These are phyloP conservation scores for Bolboschoenus planiculmis DNA, from an alignment of 176 grass and related monocot genomes.

Conservation along the genomic window DNA sequence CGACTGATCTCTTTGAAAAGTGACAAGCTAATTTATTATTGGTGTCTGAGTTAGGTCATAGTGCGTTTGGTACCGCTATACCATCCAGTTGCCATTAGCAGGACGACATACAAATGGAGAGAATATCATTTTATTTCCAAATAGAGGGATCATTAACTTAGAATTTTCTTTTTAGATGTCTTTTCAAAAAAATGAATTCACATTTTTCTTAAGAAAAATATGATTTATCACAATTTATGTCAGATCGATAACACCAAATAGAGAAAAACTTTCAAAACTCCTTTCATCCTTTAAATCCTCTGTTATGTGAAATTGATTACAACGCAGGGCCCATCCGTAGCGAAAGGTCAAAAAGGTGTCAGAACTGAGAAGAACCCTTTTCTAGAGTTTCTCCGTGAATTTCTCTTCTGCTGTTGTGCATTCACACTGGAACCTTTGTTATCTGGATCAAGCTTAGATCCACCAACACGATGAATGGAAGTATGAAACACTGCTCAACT, in stretches of 20 bases:
- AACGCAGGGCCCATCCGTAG: neutral
- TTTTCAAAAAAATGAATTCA: too few relatives aligned
- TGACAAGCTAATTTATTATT: neutral
- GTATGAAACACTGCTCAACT: neutral
- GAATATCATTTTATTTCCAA: too few relatives aligned
- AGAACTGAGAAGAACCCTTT: neutral
- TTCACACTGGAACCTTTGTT: neutral
- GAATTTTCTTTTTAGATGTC: too few relatives aligned
- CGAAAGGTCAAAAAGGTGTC: neutral
- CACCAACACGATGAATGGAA: neutral
- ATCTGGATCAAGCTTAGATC: neutral
- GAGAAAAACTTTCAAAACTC: too few relatives aligned
- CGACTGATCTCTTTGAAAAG: neutral
- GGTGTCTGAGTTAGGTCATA: neutral
- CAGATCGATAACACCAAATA: too few relatives aligned
- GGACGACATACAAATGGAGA: neutral
- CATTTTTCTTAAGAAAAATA: too few relatives aligned
- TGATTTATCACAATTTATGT: too few relatives aligned
- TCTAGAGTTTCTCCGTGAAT: neutral
- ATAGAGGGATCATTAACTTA: too few relatives aligned
- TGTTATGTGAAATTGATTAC: neutral
- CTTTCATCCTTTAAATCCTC: too few relatives aligned
- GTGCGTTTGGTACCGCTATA: neutral
- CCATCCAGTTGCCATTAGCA: neutral
- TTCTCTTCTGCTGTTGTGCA: neutral